Evolutionary conservation across 2,329 filamentous ascomycete genomes (phyloP), one percentile per base, ranked within the genome.

Genomic region (Botrytis hyacinthi): DNA sequence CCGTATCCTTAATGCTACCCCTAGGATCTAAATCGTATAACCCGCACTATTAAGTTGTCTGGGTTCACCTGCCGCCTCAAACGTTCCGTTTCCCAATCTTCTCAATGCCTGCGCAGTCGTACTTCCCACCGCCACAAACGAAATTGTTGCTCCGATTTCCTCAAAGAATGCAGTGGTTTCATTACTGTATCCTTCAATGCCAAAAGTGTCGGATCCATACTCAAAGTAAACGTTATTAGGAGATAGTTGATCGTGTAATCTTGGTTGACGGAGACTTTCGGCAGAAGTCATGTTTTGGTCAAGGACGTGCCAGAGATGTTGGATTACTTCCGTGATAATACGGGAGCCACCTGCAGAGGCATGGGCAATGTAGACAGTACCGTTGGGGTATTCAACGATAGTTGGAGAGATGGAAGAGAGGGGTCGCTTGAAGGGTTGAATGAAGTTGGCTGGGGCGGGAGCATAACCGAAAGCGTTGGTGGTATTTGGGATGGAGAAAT

Each of bases 21-120:
- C 8, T 44, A 8, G 16, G 6, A 57, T 57, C 54, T 82, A 87
- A 48, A 87, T 83, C 4, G 82, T 88, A 77, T 89, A 86, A 0
- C 92, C 93, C 1, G 70, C 92, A 72, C 91, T 93, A 78, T 92
- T 90, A 78, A 83, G 81, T 85, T 95, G 93, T 75, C 93, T 88
- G 37, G 91, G 92, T 82, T 97, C 94, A 1, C 90, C 88, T 1
- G 89, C 93, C 4, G 93, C 92, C 83, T 95, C 92, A 81, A 96
- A 97, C 0, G 86, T 87, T 0, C 77, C 92, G 73, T 91, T 90
- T 0, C 78, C 79, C 69, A 89, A 77, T 66, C 88, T 81, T 48
- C 87, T 85, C 73, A 98, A 81, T 0, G 88, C 91, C 82, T 97
- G 90, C 5, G 88, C 89, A 6, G 86, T 84, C 75, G 88, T 90